Percentiles rank a stretch among this genome's conserved stretches.
These are phyloP conservation scores for Fistulina hepatica DNA, from an alignment of 1,284 basidiomycete genomes.

Conservation along the genomic window DNA sequence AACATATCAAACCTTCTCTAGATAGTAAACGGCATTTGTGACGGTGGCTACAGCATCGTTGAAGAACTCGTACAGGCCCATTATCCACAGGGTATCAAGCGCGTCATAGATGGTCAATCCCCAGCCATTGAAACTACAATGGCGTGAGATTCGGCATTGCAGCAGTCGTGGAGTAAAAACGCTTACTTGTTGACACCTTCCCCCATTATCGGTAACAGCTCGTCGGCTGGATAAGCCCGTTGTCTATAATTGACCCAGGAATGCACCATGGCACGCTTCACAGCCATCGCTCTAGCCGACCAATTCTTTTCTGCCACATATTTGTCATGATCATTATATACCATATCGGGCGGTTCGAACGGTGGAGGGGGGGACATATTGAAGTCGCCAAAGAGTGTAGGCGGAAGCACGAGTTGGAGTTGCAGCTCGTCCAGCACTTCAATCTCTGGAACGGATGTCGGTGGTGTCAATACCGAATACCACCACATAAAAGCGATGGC, in stretches of 20 bases:
- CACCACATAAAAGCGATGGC: too few species aligned
- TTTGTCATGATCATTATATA: too few species aligned
- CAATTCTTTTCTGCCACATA: too few species aligned
- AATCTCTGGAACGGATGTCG: too few species aligned
- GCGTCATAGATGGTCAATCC: constrained; percentile 65
- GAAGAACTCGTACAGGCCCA: constrained; percentile 50
- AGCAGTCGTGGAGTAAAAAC: neutral
- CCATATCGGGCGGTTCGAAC: too few species aligned
- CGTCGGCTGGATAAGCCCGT: constrained; percentile 47
- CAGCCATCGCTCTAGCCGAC: constrained; percentile 29
- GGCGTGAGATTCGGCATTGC: constrained; percentile 2
- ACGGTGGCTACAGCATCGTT: constrained; percentile 46
- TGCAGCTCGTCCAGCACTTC: too few species aligned
- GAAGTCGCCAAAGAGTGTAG: too few species aligned
- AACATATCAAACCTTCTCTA: constrained; percentile 4
- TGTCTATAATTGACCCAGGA: constrained; percentile 46
- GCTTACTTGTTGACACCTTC: constrained; percentile 28
- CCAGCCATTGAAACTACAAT: constrained; percentile 63
- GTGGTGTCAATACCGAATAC: too few species aligned
- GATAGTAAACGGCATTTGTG: constrained; percentile 19
- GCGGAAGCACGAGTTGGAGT: too few species aligned
- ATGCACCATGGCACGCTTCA: constrained; percentile 47
- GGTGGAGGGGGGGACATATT: too few species aligned
- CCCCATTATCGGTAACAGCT: constrained; percentile 41
- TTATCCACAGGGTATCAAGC: constrained; percentile 64